Base-by-base conservation (phyloP, 2,329 filamentous ascomycete genomes). In the Botrytis byssoidea region DNA sequence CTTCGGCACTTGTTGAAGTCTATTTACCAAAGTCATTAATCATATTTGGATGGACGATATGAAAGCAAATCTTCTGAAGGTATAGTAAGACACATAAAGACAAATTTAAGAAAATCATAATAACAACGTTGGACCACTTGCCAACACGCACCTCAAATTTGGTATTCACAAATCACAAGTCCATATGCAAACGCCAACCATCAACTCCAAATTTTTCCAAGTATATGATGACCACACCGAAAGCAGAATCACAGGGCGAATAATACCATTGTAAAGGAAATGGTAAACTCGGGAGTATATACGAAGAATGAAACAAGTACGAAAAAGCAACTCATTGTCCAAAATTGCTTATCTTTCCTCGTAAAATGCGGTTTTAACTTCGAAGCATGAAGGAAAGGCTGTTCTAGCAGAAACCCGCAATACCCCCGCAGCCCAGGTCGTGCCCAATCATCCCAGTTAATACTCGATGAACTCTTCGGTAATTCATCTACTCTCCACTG, bases 371-470 rank as follows among this genome's bases (percentile, higher is more conserved):
- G 12, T 32, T 71, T 71, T 25, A 71, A 20, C 32, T 40, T 22
- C 35, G 14, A 44, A 51, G n/a, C 20, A 64, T 63, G 46, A 25
- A 46, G 16, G 25, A 20, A n/a, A 18, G 64, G 35, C 64, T 71
- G 46, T n/a, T 71, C 40, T 10, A 69, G 46, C n/a, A 29, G 37
- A 32, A 51, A 37, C 18, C 44, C 35, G 25, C 46, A 57, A 55
- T 59, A 37, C 46, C 73, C 59, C 29, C 48, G 25, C 18, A 18
- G 12, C 10, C 32, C 61, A 18, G 73, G 65, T 14, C 44, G 46
- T 32, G 68, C 74, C 74, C 74, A 77, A 32, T 37, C 29, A 64
- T 75, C 72, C 76, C 76, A 77, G 60, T 76, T 59, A 14, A 75
- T 64, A n/a, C 69, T 42, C 22, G 51, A 55, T 10, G 74, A 29